A percentile compares a stretch with the other conserved stretches of the same genome.
phyloP scores from a whole-genome alignment of 176 grass and related monocot species.

The Sorghum bicolor region DNA sequence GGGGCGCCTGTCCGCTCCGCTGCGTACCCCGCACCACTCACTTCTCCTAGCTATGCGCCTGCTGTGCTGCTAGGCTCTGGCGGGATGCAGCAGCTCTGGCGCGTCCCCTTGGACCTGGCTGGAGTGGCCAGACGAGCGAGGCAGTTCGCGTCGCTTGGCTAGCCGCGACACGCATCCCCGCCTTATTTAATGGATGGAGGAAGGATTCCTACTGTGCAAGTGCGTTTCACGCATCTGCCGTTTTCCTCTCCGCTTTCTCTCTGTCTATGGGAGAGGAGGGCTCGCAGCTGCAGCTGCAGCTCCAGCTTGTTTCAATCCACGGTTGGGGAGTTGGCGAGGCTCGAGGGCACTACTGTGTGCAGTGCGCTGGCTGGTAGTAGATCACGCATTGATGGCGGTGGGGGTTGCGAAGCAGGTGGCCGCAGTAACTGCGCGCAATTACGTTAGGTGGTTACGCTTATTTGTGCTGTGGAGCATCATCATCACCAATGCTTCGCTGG shows the following conservation, averaged over 20 bases:
- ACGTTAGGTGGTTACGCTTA: conserved; percentile 3
- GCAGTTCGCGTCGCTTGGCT: conserved; percentile 17
- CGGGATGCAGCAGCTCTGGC: background rate
- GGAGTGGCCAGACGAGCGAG: conserved; percentile 5
- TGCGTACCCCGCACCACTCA: background rate
- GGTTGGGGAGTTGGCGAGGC: conserved; percentile 32
- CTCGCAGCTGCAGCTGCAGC: too few species aligned
- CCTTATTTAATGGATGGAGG: conserved; percentile 38
- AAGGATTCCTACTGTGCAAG: background rate
- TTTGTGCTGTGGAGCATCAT: background rate
- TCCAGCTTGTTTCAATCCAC: conserved; percentile 26
- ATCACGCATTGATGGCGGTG: conserved; percentile 50
- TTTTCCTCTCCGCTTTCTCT: background rate
- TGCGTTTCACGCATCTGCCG: conserved; percentile 1
- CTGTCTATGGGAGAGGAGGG: background rate
- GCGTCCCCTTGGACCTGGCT: background rate
- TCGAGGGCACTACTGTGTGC: background rate
- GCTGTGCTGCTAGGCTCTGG: background rate
- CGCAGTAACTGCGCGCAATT: conserved; percentile 46
- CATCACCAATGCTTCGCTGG: too few species aligned
- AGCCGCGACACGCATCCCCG: conserved; percentile 6
- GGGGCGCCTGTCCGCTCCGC: background rate
- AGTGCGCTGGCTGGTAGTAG: background rate
- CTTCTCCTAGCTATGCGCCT: too few species aligned
- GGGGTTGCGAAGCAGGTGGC: conserved; percentile 46